Evolutionary conservation across 495 filamentous ascomycete species (phyloP), one percentile per base, ranked within the genome.

Genomic region (Chaetomium fimeti): DNA sequence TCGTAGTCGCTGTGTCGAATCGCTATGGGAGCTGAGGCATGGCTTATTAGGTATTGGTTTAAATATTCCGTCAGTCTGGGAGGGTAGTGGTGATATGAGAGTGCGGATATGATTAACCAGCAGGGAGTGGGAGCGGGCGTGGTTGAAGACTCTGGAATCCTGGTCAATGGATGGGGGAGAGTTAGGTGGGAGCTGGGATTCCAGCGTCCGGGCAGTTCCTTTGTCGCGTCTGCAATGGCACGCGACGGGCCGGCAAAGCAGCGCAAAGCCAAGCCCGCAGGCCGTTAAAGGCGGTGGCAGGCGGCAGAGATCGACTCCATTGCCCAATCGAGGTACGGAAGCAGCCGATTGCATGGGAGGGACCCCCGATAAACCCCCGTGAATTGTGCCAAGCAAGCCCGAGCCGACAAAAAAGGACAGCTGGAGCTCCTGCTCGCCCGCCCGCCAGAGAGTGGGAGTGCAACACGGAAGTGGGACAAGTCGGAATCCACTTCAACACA

Each of bases 321-420:
- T 56, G 53, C 59, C 57, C 32, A 51, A 36, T 56, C 40, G 9
- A 27, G 36, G 15, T 16, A 22, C 48, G 57, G 57, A 56, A 65
- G 48, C 57, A 55, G 47, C 48, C 32, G 32, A 36, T 11, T 47
- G 18, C 43, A 47, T 5, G 18, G 56, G 38, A 40, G 57, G 28
- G 28, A 60, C 40, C 2, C 55, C 12, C 25, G 13, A 16, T 16
- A 16, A 28, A 68, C 66, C 60, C 66, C 66, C 62, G 62, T 29
- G 40, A 13, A 38, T 40, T 61, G 24, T 43, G 66, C 28, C 45
- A n/a, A 22, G 57, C 56, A 20, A 60, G 58, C 58, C 45, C 36
- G 27, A 24, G 45, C 28, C 36, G 48, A 58, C 58, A 22, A 68
- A 69, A 72, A 73, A 73, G 68, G 69, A 71, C 68, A 73, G 66